Evolutionary conservation across 2,329 filamentous ascomycete genomes (phyloP).

Genomic region (Tympanopsis confertula): DNA sequence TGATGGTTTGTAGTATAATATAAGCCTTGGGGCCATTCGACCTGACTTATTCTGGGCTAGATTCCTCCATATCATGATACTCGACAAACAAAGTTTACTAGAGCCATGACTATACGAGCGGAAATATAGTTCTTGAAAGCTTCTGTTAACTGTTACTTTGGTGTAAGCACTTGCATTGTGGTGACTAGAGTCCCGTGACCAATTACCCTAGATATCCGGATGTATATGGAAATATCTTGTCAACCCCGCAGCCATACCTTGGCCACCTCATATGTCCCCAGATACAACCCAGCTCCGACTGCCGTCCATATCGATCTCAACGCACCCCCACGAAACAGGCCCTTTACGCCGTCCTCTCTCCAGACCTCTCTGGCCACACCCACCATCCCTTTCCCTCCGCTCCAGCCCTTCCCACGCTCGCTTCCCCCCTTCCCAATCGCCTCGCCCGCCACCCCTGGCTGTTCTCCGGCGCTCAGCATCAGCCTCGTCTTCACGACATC

Average conservation of each 20-base stretch:
- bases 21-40: too few relatives aligned
- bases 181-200: too few relatives aligned
- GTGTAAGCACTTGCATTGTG: too few relatives aligned
- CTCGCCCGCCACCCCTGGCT: slow-evolving; percentile 7
- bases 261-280: slow-evolving; percentile 13
- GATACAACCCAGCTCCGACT: background rate
- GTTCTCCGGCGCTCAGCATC: slow-evolving; percentile 29
- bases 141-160: too few relatives aligned
- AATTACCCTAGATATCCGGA: slow-evolving; percentile 1
- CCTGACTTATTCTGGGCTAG: too few relatives aligned
- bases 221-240: slow-evolving; percentile 10
- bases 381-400: slow-evolving; percentile 15
- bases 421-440: slow-evolving; percentile 10
- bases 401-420: slow-evolving; percentile 13
- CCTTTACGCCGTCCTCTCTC: background rate
- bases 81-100: too few relatives aligned
- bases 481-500: slow-evolving; percentile 54
- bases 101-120: too few relatives aligned
- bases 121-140: too few relatives aligned
- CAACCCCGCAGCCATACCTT: slow-evolving; percentile 48
- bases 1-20: too few relatives aligned
- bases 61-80: too few relatives aligned
- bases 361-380: background rate
- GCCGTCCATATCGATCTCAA: background rate
- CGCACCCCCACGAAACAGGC: background rate